These are phyloP conservation scores for Conticribra guillardii DNA, from an alignment of 108 stramenopile genomes.

Conservation along the genomic window DNA sequence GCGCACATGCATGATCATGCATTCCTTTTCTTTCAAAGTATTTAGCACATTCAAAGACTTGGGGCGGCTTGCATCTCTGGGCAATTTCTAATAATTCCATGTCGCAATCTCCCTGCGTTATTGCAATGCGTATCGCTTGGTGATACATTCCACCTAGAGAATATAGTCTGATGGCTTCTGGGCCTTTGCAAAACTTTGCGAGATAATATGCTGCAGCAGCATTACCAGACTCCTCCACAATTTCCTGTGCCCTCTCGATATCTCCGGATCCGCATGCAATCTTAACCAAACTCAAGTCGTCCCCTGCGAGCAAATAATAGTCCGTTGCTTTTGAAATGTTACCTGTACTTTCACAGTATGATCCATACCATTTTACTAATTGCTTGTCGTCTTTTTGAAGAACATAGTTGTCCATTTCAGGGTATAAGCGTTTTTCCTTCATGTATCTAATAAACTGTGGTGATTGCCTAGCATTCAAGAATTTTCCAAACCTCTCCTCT, in stretches of 20 bases:
- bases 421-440: slow-evolving; percentile 37
- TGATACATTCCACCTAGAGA: slow-evolving; percentile 55
- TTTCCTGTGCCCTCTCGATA: slow-evolving; percentile 32
- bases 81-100: slow-evolving; percentile 62
- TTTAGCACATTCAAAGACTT: slow-evolving; percentile 58
- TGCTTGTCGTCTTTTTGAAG: slow-evolving; percentile 43
- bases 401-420: slow-evolving; percentile 60
- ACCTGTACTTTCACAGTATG: slow-evolving; percentile 57
- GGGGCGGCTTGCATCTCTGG: slow-evolving; percentile 44
- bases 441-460: slow-evolving; percentile 33
- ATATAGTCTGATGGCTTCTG: slow-evolving; percentile 48
- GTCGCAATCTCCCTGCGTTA: slow-evolving; percentile 54
- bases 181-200: slow-evolving; percentile 41
- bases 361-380: slow-evolving; percentile 67
- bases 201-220: slow-evolving; percentile 68
- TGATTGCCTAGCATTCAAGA: slow-evolving; percentile 4
- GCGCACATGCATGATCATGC: slow-evolving; percentile 65
- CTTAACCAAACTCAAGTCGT: slow-evolving; percentile 55
- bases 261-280: slow-evolving; percentile 49
- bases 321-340: slow-evolving; percentile 49
- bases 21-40: slow-evolving; percentile 71
- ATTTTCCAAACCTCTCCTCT: background rate
- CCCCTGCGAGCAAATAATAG: slow-evolving; percentile 53
- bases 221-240: slow-evolving; percentile 56
- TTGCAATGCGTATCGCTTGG: slow-evolving; percentile 75